Conservation (phyloP, 1,284 basidiomycete genomes). For the Trichosporon coremiiforme region DNA sequence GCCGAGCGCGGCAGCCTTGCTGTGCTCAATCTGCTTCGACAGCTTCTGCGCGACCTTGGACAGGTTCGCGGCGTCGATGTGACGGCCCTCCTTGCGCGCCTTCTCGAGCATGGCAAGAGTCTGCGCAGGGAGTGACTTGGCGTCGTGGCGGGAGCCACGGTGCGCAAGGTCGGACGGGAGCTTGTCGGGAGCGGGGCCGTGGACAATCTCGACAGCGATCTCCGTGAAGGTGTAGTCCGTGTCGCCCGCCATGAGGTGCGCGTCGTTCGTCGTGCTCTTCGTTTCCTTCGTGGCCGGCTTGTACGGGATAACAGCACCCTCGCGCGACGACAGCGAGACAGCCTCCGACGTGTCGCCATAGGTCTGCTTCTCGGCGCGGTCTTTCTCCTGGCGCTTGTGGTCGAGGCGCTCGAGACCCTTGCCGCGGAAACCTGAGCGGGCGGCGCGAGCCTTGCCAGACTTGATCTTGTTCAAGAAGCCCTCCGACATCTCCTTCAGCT, state of each 20-base stretch:
- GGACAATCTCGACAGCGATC: slow-evolving; percentile 93
- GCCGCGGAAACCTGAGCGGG: slow-evolving; percentile 92
- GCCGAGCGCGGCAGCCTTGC: slow-evolving; percentile 64
- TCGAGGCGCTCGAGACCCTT: slow-evolving; percentile 96
- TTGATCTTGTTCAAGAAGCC: slow-evolving; percentile 94
- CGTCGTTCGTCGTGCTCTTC: slow-evolving; percentile 47
- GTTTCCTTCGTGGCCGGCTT: slow-evolving; percentile 47
- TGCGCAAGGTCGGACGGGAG: slow-evolving; percentile 36
- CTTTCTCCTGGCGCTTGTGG: slow-evolving; percentile 89
- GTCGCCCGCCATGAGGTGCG: slow-evolving; percentile 43
- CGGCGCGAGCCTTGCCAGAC: slow-evolving; percentile 85
- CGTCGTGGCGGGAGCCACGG: slow-evolving; percentile 31
- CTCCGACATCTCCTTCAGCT: slow-evolving; percentile 90
- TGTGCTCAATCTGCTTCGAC: slow-evolving; percentile 65
- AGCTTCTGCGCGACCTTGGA: slow-evolving; percentile 75
- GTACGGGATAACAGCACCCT: slow-evolving; percentile 55
- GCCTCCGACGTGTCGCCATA: slow-evolving; percentile 77
- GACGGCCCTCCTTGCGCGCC: slow-evolving; percentile 78
- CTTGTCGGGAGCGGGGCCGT: slow-evolving; percentile 85
- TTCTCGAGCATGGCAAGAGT: slow-evolving; percentile 61
- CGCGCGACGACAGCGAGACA: slow-evolving; percentile 55
- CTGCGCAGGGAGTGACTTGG: slow-evolving; percentile 42
- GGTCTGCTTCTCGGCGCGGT: slow-evolving; percentile 85
- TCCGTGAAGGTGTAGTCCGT: slow-evolving; percentile 89
- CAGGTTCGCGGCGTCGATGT: slow-evolving; percentile 86